Evolutionary conservation across 2,329 filamentous ascomycete species (phyloP), one percentile per base, ranked within the genome.

Genomic region (Talaromyces sp.): DNA sequence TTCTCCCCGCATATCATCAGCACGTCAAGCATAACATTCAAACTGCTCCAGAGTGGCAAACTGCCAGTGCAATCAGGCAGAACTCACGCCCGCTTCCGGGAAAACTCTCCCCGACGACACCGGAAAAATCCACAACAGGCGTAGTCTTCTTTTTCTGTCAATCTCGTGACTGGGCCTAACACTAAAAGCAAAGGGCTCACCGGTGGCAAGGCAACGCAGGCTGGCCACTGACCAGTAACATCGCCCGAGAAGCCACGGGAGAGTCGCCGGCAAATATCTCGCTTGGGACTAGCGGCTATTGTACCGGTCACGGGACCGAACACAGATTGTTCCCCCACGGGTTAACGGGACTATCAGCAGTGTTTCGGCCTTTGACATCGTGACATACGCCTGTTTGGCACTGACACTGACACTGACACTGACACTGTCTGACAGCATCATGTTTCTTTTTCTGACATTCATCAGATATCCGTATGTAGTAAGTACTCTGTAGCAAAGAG

Each of bases 261-360:
- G 43, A 25, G 13, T 47, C 19, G 5, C 41, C 22, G 11, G 49
- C 49, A 33, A 17, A 52, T 52, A 13, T 27, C 19, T 17, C 22
- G 39, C 37, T 41, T 27, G 39, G 39, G 56, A 59, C 56, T 59
- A 59, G 56, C n/a, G 15, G 15, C 7, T 11, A 33, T 59, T 25
- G 25, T 11, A 45, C 45, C 22, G 37, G 27, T 59, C 56, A 59
- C 56, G 56, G 56, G 56, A 59, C 27, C 22, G 37, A 59, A 45
- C 37, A 59, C 35, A 59, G 25, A 33, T 59, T 45, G 39, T 27
- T 59, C 27, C 56, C 56, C 56, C 56, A 59, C 56, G 56, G 33
- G 11, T 3, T 37, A 9, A 31, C 7, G 27, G 27, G 27, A 43
- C 22, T 59, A 15, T 43, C 25, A 27, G 31, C 31, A 1, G 5